phyloP scores from a whole-genome alignment of 768 basidiomycete species.

The Trametes elegans region DNA sequence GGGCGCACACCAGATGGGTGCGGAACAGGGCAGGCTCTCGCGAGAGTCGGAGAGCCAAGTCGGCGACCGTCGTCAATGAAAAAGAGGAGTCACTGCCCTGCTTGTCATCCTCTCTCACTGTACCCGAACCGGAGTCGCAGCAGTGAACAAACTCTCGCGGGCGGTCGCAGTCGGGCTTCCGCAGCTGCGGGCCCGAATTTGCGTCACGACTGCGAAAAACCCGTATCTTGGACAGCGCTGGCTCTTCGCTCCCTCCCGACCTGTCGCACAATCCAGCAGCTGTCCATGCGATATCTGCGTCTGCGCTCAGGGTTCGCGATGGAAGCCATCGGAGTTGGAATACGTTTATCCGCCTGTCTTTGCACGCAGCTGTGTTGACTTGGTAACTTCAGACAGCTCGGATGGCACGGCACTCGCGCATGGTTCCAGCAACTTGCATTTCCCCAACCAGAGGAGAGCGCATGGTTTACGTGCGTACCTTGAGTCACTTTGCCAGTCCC shows the following conservation, averaged over 20 bases:
- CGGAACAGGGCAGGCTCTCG: no score
- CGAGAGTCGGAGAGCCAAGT: no score
- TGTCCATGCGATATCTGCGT: slow-evolving; percentile 55
- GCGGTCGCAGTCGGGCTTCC: slow-evolving; percentile 46
- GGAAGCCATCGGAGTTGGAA: slow-evolving; percentile 56
- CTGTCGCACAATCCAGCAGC: slow-evolving; percentile 43
- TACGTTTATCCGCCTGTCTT: slow-evolving; percentile 20
- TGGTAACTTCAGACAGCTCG: neutral
- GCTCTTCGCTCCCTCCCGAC: slow-evolving; percentile 28
- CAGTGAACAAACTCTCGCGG: slow-evolving; percentile 54
- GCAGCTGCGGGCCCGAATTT: slow-evolving; percentile 54
- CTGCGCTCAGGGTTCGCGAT: slow-evolving; percentile 56
- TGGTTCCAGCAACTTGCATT: slow-evolving; percentile 19
- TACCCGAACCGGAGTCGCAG: slow-evolving; percentile 47
- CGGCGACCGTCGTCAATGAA: neutral
- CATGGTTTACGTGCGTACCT: slow-evolving; percentile 42
- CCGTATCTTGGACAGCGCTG: neutral
- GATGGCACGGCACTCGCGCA: slow-evolving; percentile 10
- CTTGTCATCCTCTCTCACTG: slow-evolving; percentile 22
- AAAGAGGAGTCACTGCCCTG: slow-evolving; percentile 12
- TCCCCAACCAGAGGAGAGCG: slow-evolving; percentile 17
- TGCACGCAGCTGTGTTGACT: neutral
- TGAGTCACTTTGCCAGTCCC: no score
- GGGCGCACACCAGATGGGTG: slow-evolving; percentile 35
- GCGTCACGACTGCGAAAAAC: slow-evolving; percentile 39